A percentile compares a stretch with the other conserved stretches of the same genome.
phyloP scores from a whole-genome alignment of 257 asterid genomes.

The Solanum habrochaites region DNA sequence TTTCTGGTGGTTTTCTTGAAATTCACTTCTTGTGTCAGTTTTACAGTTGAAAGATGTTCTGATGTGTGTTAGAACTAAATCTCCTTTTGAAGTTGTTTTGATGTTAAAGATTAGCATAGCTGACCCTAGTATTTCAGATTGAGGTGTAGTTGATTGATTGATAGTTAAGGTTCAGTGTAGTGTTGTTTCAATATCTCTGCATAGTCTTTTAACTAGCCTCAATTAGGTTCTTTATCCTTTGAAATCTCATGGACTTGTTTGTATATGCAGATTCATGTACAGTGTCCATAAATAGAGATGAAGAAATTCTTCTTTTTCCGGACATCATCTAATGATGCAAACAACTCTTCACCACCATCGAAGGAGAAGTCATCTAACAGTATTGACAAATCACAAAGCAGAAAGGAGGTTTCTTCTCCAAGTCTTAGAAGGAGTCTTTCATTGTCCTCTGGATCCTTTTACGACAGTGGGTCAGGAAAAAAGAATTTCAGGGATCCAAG shows the following conservation, averaged over 20 bases:
- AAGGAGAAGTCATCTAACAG: conserved; percentile 42
- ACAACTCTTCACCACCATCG: conserved; percentile 46
- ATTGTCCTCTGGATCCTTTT: conserved; percentile 62
- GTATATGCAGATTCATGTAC: conserved; percentile 6
- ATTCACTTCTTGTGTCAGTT: background rate
- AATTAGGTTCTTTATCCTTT: background rate
- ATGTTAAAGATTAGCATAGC: background rate
- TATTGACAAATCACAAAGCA: conserved; percentile 25
- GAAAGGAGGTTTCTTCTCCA: conserved; percentile 42
- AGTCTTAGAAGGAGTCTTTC: conserved; percentile 80
- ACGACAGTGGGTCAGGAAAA: conserved; percentile 29
- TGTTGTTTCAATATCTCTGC: background rate
- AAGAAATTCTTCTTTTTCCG: conserved; percentile 86
- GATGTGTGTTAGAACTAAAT: background rate
- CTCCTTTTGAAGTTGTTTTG: background rate
- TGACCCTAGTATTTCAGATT: background rate
- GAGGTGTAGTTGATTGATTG: background rate
- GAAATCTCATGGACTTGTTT: background rate
- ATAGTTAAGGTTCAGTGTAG: background rate
- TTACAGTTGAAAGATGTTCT: background rate
- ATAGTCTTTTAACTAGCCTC: background rate
- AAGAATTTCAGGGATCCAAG: conserved; percentile 25
- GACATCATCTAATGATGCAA: conserved; percentile 38
- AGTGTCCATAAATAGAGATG: conserved; percentile 37
- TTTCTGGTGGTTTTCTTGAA: background rate